A percentile compares a stretch with the other conserved stretches of the same genome.
These are phyloP conservation scores for Cornus controversa DNA, from an alignment of 148 eudicot species.

Conservation along the genomic window DNA sequence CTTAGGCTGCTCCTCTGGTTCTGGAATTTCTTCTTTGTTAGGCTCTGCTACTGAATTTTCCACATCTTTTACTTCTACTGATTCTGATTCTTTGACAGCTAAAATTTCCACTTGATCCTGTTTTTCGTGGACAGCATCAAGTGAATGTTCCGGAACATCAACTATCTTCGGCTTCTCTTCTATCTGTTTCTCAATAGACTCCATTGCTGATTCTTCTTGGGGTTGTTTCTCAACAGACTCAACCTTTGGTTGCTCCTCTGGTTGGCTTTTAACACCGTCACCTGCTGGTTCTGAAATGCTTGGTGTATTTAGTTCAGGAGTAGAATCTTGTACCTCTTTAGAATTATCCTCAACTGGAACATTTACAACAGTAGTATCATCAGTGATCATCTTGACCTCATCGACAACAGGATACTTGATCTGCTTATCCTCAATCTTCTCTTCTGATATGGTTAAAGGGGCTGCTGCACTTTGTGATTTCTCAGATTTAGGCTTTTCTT, in stretches of 20 bases:
- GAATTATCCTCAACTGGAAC: not conserved
- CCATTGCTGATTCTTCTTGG: no score
- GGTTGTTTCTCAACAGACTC: slow-evolving; percentile 28
- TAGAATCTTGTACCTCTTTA: not conserved
- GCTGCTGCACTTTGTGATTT: slow-evolving; percentile 11
- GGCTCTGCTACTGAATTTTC: slow-evolving; percentile 3
- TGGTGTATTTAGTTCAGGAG: slow-evolving; percentile 1
- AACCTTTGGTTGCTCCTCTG: slow-evolving; percentile 19
- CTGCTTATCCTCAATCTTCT: slow-evolving; percentile 27
- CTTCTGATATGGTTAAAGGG: slow-evolving; percentile 22
- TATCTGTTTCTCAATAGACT: slow-evolving; percentile 22
- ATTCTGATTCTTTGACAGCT: slow-evolving; percentile 14
- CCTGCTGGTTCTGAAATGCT: slow-evolving; percentile 8
- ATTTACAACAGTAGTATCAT: not conserved
- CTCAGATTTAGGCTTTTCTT: slow-evolving; percentile 32
- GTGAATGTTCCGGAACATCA: not conserved
- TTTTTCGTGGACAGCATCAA: not conserved
- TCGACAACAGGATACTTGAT: slow-evolving; percentile 13
- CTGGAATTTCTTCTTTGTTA: slow-evolving; percentile 13
- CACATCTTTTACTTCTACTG: not conserved
- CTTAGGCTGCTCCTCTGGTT: not conserved
- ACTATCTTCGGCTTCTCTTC: slow-evolving; percentile 15
- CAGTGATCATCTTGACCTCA: slow-evolving; percentile 15
- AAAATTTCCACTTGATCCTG: not conserved
- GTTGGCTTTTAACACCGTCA: not conserved